These are phyloP conservation scores for Adansonia digitata DNA, from an alignment of 345 rosid genomes.

Conservation along the genomic window DNA sequence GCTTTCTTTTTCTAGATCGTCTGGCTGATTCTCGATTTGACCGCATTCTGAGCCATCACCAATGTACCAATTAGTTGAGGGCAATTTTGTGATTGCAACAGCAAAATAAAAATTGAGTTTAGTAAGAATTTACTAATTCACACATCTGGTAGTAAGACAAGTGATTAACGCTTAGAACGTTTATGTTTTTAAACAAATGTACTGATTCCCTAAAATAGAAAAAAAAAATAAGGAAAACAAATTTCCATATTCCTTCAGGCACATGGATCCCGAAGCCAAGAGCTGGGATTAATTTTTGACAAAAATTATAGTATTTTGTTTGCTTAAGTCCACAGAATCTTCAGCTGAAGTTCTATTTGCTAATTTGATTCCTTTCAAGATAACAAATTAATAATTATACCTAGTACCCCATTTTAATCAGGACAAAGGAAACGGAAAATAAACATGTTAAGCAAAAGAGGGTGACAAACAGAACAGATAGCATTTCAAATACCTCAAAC, in stretches of 20 bases:
- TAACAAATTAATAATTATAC: neutral
- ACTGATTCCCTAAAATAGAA: too few species aligned
- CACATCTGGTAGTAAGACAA: neutral
- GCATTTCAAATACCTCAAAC: neutral
- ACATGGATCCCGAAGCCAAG: too few species aligned
- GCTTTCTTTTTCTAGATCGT: slow-evolving; percentile 92
- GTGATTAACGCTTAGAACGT: too few species aligned
- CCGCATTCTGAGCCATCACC: slow-evolving; percentile 58
- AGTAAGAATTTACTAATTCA: slow-evolving; percentile 1
- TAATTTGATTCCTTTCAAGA: neutral
- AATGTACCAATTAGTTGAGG: slow-evolving; percentile 12
- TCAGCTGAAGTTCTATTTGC: neutral
- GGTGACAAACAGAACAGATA: neutral
- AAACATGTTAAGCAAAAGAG: neutral
- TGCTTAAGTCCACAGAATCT: too few species aligned
- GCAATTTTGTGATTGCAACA: neutral
- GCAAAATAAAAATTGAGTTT: slow-evolving; percentile 1
- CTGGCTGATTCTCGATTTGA: slow-evolving; percentile 99
- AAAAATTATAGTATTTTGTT: too few species aligned
- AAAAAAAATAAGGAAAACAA: too few species aligned
- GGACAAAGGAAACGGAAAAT: neutral
- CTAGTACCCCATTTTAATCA: neutral
- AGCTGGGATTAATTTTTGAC: too few species aligned
- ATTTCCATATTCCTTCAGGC: too few species aligned
- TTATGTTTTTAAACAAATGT: too few species aligned